These are phyloP conservation scores for Talaromyces marneffei DNA, from an alignment of 2,329 filamentous ascomycete species.

Conservation along the genomic window DNA sequence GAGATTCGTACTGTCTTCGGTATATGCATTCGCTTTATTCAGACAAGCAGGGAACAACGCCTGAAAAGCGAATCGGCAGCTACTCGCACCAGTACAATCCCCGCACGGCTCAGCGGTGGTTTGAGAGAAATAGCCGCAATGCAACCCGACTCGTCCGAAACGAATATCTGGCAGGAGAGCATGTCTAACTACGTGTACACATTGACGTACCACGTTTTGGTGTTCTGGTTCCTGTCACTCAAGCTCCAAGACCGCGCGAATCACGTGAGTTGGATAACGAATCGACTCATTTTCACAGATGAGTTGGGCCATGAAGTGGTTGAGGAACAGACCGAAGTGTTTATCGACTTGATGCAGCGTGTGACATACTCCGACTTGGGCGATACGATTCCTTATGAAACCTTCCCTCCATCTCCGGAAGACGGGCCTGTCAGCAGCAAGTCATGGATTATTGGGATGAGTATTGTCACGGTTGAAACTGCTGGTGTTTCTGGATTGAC, in stretches of 20 bases:
- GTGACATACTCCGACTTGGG: slow-evolving; percentile 80
- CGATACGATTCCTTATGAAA: slow-evolving; percentile 49
- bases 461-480: slow-evolving; percentile 48
- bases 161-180: slow-evolving; percentile 56
- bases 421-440: slow-evolving; percentile 41
- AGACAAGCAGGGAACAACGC: slow-evolving; percentile 67
- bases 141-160: slow-evolving; percentile 27
- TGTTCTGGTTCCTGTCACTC: slow-evolving; percentile 92
- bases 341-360: slow-evolving; percentile 90
- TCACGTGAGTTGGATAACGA: slow-evolving; percentile 85
- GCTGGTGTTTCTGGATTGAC: slow-evolving; percentile 43
- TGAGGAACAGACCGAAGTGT: slow-evolving; percentile 89
- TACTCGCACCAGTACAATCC: slow-evolving; percentile 30
- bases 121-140: slow-evolving; percentile 37
- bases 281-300: slow-evolving; percentile 72
- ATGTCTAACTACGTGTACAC: slow-evolving; percentile 91
- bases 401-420: slow-evolving; percentile 36
- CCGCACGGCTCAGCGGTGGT: slow-evolving; percentile 39
- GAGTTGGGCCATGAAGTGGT: slow-evolving; percentile 66
- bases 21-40: slow-evolving; percentile 88
- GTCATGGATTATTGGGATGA: slow-evolving; percentile 49
- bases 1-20: slow-evolving; percentile 93
- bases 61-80: slow-evolving; percentile 30
- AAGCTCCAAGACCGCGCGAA: slow-evolving; percentile 76
- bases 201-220: slow-evolving; percentile 88